Evolutionary conservation across 1,284 basidiomycete genomes (phyloP).

Genomic region (Apiotrichum siamense): DNA sequence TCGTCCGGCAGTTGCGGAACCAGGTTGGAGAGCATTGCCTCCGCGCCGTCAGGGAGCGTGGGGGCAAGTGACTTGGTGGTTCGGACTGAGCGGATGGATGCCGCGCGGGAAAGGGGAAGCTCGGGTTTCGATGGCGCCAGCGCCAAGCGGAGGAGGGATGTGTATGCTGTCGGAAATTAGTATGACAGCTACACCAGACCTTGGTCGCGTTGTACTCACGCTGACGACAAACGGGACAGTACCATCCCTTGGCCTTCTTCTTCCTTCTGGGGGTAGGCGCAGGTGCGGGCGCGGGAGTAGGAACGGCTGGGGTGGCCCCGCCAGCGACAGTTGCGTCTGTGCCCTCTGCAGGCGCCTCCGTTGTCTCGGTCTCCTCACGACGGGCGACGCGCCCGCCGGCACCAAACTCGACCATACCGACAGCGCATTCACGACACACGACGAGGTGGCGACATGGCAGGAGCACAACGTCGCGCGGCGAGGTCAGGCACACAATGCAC

Average conservation of each 20-base stretch:
- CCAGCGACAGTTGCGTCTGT: constrained; percentile 15
- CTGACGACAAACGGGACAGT: constrained; percentile 86
- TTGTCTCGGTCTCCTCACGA: constrained; percentile 13
- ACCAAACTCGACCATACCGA: constrained; percentile 92
- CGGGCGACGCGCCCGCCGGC: constrained; percentile 63
- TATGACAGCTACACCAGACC: not conserved
- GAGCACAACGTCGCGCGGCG: constrained; percentile 78
- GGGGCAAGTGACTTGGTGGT: constrained; percentile 33
- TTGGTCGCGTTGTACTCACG: constrained; percentile 51
- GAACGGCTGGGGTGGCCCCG: constrained; percentile 14
- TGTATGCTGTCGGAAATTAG: constrained; percentile 60
- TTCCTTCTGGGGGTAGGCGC: constrained; percentile 57
- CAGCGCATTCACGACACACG: constrained; percentile 81
- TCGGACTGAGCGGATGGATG: constrained; percentile 23
- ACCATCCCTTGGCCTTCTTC: constrained; percentile 88
- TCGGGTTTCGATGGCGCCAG: constrained; percentile 55
- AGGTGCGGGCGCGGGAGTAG: constrained; percentile 33
- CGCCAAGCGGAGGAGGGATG: constrained; percentile 74
- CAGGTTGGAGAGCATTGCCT: constrained; percentile 41
- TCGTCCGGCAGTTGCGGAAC: constrained; percentile 17
- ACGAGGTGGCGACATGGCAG: constrained; percentile 84
- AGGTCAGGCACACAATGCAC: constrained; percentile 78
- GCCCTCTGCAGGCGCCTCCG: constrained; percentile 10
- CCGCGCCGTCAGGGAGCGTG: constrained; percentile 47
- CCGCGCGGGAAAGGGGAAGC: constrained; percentile 25